These are phyloP conservation scores for Kwoniella heveanensis DNA, from an alignment of 768 basidiomycete genomes.

Conservation along the genomic window DNA sequence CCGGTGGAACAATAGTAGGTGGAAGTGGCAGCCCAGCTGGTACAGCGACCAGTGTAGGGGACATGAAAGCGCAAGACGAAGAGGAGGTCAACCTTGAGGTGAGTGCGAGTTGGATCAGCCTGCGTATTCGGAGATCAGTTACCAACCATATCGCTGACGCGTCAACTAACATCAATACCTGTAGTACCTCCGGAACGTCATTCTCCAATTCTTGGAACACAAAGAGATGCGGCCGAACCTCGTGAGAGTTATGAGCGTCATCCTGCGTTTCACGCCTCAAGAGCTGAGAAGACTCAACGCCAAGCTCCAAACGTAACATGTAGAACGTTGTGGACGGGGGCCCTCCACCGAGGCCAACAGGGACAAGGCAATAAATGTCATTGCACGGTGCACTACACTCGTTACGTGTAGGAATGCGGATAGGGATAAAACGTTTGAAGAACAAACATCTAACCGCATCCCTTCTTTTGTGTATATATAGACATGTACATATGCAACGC, in stretches of 20 bases:
- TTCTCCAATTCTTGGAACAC: slow-evolving; percentile 95
- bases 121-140: too few species aligned
- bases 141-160: background rate
- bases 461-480: too few species aligned
- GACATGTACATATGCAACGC: too few species aligned
- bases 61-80: slow-evolving; percentile 61
- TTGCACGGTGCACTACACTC: too few species aligned
- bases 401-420: too few species aligned
- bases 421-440: too few species aligned
- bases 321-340: too few species aligned
- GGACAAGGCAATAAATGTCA: too few species aligned
- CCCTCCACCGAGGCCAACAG: too few species aligned
- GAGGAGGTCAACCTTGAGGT: slow-evolving; percentile 89
- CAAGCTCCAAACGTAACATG: slow-evolving; percentile 64
- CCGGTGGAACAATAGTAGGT: background rate
- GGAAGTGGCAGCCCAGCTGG: slow-evolving; percentile 7
- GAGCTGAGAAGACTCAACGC: slow-evolving; percentile 86
- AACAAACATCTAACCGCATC: too few species aligned
- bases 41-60: slow-evolving; percentile 3
- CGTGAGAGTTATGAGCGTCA: slow-evolving; percentile 85
- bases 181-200: slow-evolving; percentile 86
- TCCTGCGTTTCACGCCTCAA: slow-evolving; percentile 90
- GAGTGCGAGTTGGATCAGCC: slow-evolving; percentile 22
- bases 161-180: too few species aligned
- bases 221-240: slow-evolving; percentile 98